Conservation (phyloP, 2,329 filamentous ascomycete species). For the Aspergillus japonicus region DNA sequence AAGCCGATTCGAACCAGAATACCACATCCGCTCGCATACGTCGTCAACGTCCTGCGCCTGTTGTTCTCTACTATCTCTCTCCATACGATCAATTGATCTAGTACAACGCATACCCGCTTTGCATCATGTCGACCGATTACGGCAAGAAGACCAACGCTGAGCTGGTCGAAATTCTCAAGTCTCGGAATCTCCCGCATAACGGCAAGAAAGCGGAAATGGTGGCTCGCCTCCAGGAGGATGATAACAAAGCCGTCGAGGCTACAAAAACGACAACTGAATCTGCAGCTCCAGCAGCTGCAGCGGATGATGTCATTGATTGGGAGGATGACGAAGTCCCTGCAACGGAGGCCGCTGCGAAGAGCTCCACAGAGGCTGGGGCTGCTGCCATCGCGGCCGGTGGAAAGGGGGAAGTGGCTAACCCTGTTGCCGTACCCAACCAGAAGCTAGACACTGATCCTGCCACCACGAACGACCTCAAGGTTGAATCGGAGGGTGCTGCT, state of each 20-base stretch:
- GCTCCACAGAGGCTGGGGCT: slow-evolving; percentile 33
- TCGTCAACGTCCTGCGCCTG: not conserved
- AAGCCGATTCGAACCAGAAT: not conserved
- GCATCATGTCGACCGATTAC: slow-evolving; percentile 45
- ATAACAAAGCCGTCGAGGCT: slow-evolving; percentile 27
- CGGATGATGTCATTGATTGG: slow-evolving; percentile 48
- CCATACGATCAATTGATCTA: not conserved
- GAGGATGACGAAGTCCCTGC: slow-evolving; percentile 42
- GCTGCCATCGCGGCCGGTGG: slow-evolving; percentile 40
- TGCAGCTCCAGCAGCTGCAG: slow-evolving; percentile 19
- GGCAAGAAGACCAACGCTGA: slow-evolving; percentile 52
- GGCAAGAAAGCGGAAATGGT: slow-evolving; percentile 53
- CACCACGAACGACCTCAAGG: slow-evolving; percentile 39
- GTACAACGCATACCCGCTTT: not conserved
- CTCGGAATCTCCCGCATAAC: slow-evolving; percentile 47
- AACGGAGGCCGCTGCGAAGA: slow-evolving; percentile 26
- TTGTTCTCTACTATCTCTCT: not conserved
- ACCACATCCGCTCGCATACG: not conserved
- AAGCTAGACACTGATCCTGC: slow-evolving; percentile 38
- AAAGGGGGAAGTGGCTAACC: slow-evolving; percentile 38
- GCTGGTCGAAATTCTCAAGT: slow-evolving; percentile 50
- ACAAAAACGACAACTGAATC: slow-evolving; percentile 16
- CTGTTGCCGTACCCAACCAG: slow-evolving; percentile 42
- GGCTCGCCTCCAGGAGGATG: slow-evolving; percentile 47
- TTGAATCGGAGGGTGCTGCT: slow-evolving; percentile 23